Percentiles rank a stretch among this genome's conserved stretches.
phyloP scores from a whole-genome alignment of 2,329 filamentous ascomycete species.

The Penicillium aurantiogriseum region DNA sequence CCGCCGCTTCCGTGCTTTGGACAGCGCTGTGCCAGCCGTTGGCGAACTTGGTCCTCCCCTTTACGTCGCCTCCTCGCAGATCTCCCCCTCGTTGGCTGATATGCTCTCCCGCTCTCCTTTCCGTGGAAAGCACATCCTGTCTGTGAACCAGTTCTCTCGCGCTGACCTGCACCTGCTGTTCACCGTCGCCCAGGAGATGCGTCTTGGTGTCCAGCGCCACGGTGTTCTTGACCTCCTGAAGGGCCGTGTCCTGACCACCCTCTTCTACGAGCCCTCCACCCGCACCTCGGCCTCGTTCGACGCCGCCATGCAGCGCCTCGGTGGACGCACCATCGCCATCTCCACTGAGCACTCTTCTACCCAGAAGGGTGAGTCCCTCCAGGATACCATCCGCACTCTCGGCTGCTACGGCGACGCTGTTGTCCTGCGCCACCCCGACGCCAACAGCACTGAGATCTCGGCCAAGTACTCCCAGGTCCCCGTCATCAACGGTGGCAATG shows the following conservation, averaged over 20 bases:
- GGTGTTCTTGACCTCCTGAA: slow-evolving; percentile 84
- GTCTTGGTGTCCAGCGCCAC: slow-evolving; percentile 86
- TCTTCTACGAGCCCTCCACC: slow-evolving; percentile 98
- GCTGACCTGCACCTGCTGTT: slow-evolving; percentile 90
- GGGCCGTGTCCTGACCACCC: slow-evolving; percentile 79
- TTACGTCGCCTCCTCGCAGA: slow-evolving; percentile 52
- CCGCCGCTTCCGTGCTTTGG: slow-evolving; percentile 30
- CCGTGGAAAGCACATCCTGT: slow-evolving; percentile 85
- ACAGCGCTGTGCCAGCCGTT: slow-evolving; percentile 28
- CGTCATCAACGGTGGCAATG: slow-evolving; percentile 96
- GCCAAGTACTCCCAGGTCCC: slow-evolving; percentile 86
- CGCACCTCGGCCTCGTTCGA: slow-evolving; percentile 95
- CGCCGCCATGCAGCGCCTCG: slow-evolving; percentile 96
- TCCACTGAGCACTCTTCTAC: slow-evolving; percentile 82
- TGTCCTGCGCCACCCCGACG: slow-evolving; percentile 89
- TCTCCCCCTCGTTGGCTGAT: slow-evolving; percentile 60
- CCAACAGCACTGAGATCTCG: slow-evolving; percentile 75
- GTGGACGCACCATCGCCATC: slow-evolving; percentile 79
- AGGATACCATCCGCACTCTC: slow-evolving; percentile 90
- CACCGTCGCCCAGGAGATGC: slow-evolving; percentile 97
- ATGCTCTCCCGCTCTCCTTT: slow-evolving; percentile 79
- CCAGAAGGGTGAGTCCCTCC: slow-evolving; percentile 89
- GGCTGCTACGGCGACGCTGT: slow-evolving; percentile 93
- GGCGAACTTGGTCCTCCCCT: slow-evolving; percentile 43
- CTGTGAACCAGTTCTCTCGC: slow-evolving; percentile 84